Evolutionary conservation across 73 alveolate genomes (phyloP), one percentile per base, ranked within the genome.

Genomic region (Paramecium bursaria): DNA sequence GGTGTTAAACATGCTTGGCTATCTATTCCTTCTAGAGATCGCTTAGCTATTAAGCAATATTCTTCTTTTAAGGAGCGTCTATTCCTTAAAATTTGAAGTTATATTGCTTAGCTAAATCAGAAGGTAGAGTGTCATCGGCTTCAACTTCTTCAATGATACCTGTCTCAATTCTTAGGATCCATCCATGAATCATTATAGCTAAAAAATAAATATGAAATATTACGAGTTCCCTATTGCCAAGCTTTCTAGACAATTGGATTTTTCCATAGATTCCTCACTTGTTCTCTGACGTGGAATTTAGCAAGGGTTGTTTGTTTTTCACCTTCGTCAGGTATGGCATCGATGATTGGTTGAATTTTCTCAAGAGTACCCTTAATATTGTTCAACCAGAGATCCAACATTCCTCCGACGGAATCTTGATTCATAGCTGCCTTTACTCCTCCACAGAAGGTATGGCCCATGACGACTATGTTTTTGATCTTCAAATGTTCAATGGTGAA

Each of bases 341-440:
- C 35, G 1, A 67, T 35, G 1, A 67, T 25, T 10, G 22, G 46
- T 11, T 67, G 22, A 42, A 39, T 53, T 67, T 67, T 67, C 21
- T 67, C 82, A 67, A 35, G 42, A 14, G 42, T 46, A 7, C 21
- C 0, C 17, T 67, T 67, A 9, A 67, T 14, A 22, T 67, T 4
- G 42, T 67, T 39, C 33, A 67, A 35, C 82, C 82, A 67, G 31
- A 67, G 42, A 67, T 67, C 82, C 2, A 67, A 26, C 23, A 67
- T 35, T 3, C 82, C 60, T 35, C 82, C 82, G 15, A 67, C 82
- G 22, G 82, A 67, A 19, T 67, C 82, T 39, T 67, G 44, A 19
- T 31, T 42, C 53, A 79, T 54, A 3, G 89, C 89, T 25, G 89
- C 89, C 39, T 53, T 79, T 30, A 79, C 85, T 53, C 89, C 89